These are phyloP conservation scores for Talaromyces verruculosus DNA, from an alignment of 2,329 filamentous ascomycete species.

Conservation along the genomic window DNA sequence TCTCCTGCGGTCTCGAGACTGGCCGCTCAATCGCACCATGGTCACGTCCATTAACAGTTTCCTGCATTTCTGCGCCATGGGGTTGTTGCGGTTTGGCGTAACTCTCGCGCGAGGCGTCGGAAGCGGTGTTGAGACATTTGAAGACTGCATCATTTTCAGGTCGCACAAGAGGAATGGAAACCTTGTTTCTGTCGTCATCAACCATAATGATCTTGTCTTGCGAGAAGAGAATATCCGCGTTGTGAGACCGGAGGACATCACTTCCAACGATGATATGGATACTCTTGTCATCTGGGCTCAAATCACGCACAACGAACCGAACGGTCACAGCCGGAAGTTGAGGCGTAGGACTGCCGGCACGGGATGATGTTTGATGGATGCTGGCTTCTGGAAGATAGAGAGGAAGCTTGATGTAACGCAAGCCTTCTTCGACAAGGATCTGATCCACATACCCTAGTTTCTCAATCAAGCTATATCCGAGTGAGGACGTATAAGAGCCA, in stretches of 20 bases:
- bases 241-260: slow-evolving; percentile 80
- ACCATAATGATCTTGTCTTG: slow-evolving; percentile 86
- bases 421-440: slow-evolving; percentile 65
- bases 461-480: slow-evolving; percentile 72
- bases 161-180: slow-evolving; percentile 87
- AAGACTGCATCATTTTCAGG: slow-evolving; percentile 84
- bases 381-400: slow-evolving; percentile 91
- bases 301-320: slow-evolving; percentile 69
- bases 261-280: slow-evolving; percentile 90
- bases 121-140: slow-evolving; percentile 68
- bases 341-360: slow-evolving; percentile 69
- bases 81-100: slow-evolving; percentile 25
- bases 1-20: slow-evolving; percentile 33
- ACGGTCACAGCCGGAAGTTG: slow-evolving; percentile 80
- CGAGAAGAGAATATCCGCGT: slow-evolving; percentile 87
- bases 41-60: background rate
- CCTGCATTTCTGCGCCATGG: slow-evolving; percentile 26
- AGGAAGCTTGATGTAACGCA: slow-evolving; percentile 69
- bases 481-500: slow-evolving; percentile 82
- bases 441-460: slow-evolving; percentile 70
- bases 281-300: slow-evolving; percentile 51
- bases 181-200: slow-evolving; percentile 79
- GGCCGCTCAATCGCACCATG: slow-evolving; percentile 25
- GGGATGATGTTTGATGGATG: slow-evolving; percentile 68
- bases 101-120: slow-evolving; percentile 26